Evolutionary conservation across 2,329 filamentous ascomycete genomes (phyloP).

Genomic region (Penicillium psychrosexuale): DNA sequence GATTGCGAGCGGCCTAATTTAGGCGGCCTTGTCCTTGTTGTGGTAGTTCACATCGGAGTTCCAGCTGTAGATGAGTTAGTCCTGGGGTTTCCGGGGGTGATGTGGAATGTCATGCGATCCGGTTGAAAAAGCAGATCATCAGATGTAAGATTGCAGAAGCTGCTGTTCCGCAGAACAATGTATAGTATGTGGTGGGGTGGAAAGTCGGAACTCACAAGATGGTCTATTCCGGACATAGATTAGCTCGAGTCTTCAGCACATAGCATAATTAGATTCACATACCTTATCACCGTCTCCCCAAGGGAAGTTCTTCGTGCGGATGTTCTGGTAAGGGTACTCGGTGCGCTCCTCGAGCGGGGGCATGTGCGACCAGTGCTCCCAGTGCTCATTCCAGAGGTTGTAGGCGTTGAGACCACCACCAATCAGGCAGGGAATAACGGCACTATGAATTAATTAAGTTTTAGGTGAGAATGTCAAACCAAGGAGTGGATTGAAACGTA

Average conservation of each 20-base stretch:
- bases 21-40: slow-evolving; percentile 73
- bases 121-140: neutral
- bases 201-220: slow-evolving; percentile 56
- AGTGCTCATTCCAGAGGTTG: slow-evolving; percentile 90
- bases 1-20: slow-evolving; percentile 17
- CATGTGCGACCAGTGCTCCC: slow-evolving; percentile 89
- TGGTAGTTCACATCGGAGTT: slow-evolving; percentile 95
- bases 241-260: neutral
- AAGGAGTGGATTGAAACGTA: slow-evolving; percentile 53
- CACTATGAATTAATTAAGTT: slow-evolving; percentile 51
- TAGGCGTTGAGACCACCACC: slow-evolving; percentile 78
- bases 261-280: slow-evolving; percentile 27
- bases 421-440: slow-evolving; percentile 68
- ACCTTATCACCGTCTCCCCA: slow-evolving; percentile 98
- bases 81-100: neutral
- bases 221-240: slow-evolving; percentile 48
- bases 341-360: slow-evolving; percentile 83
- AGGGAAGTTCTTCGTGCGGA: slow-evolving; percentile 90
- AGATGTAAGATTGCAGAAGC: neutral
- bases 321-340: slow-evolving; percentile 97
- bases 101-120: neutral
- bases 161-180: neutral
- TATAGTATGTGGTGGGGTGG: neutral
- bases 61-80: slow-evolving; percentile 62
- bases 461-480: neutral